These are phyloP conservation scores for Acer yangbiense DNA, from an alignment of 345 rosid genomes.

Conservation along the genomic window DNA sequence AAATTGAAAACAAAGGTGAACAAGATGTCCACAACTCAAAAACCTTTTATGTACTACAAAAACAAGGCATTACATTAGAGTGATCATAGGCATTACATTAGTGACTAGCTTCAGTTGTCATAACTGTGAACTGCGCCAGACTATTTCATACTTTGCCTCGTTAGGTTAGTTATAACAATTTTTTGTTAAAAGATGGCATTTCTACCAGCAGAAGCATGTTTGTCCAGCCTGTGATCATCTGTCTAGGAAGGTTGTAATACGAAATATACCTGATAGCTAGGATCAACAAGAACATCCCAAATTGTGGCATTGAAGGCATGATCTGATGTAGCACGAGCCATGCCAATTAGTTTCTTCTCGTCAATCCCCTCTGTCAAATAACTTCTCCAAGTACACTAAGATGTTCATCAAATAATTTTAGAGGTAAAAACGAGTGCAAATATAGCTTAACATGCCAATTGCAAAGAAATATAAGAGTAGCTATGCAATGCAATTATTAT, in stretches of 20 bases:
- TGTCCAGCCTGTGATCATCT: not conserved
- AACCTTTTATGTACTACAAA: no score
- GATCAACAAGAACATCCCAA: slow-evolving; percentile 99
- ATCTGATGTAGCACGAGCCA: slow-evolving; percentile 99
- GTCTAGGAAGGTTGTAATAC: slow-evolving; percentile 7
- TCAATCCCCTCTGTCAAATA: slow-evolving; percentile 85
- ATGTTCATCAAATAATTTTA: slow-evolving; percentile 65
- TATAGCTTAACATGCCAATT: slow-evolving; percentile 21
- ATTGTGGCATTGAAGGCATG: slow-evolving; percentile 98
- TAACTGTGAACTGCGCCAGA: not conserved
- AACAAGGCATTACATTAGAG: no score
- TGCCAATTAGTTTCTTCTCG: slow-evolving; percentile 77
- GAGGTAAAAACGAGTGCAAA: slow-evolving; percentile 24
- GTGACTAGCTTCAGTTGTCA: not conserved
- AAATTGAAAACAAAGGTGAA: no score
- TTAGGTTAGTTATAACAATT: not conserved
- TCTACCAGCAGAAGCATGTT: not conserved
- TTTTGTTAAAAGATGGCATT: slow-evolving; percentile 7
- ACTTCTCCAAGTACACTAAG: slow-evolving; percentile 95
- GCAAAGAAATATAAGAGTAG: slow-evolving; percentile 5
- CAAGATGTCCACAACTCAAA: no score
- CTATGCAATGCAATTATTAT: not conserved
- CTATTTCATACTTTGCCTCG: not conserved
- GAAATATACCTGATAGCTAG: slow-evolving; percentile 75
- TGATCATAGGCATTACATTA: no score